Conservation (phyloP, 495 filamentous ascomycete genomes). For the Penicillium coprophilum region DNA sequence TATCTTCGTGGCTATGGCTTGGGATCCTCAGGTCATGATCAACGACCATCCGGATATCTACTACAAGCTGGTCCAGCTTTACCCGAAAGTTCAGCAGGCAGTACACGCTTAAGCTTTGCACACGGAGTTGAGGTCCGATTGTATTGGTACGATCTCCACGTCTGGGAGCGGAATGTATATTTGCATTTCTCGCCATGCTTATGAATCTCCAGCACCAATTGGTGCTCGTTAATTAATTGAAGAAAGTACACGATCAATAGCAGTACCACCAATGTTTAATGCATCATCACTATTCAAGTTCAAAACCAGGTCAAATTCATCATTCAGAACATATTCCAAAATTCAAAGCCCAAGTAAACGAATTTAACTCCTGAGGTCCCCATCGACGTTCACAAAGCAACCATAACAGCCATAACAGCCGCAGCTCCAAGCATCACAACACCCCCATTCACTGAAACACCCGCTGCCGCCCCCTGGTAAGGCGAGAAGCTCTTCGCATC, state of each 20-base stretch:
- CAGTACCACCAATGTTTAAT: constrained; percentile 5
- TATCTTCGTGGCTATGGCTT: constrained; percentile 84
- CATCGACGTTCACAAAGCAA: too few species aligned
- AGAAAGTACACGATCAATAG: background rate
- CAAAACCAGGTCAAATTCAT: background rate
- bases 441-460: constrained; percentile 12
- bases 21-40: constrained; percentile 85
- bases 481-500: constrained; percentile 20
- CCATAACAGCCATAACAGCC: constrained; percentile 31
- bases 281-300: constrained; percentile 23
- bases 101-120: constrained; percentile 51
- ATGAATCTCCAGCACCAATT: background rate
- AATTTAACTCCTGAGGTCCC: too few species aligned
- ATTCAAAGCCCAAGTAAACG: constrained; percentile 1
- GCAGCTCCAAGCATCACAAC: constrained; percentile 26
- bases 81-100: constrained; percentile 77
- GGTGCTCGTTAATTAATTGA: background rate
- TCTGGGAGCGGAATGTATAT: background rate
- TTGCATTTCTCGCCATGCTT: background rate
- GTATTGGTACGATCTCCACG: background rate
- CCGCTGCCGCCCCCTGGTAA: constrained; percentile 26
- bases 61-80: constrained; percentile 69
- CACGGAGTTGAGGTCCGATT: background rate
- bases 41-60: constrained; percentile 81
- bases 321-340: background rate